Evolutionary conservation across 345 rosid genomes (phyloP), one percentile per base, ranked within the genome.

Genomic region (Salix koriyanagi): DNA sequence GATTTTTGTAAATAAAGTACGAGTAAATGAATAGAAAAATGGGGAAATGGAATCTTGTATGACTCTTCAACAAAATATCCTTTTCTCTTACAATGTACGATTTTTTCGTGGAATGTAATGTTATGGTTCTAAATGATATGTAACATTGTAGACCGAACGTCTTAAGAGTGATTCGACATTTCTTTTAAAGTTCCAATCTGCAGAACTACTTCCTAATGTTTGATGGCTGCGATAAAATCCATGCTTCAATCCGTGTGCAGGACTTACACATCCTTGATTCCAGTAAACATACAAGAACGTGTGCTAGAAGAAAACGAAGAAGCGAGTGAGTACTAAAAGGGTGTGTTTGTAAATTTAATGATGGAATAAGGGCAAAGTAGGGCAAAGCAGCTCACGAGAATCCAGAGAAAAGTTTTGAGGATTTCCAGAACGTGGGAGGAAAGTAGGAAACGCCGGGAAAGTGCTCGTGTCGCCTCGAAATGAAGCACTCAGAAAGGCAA

Each of bases 401-500:
- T 86, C 92, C 84, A 88, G 80, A 86, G 85, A 81, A 75, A 79
- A 62, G 75, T n/a, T 52, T 83, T 83, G 87, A 84, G 88, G 81
- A 84, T 88, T 84, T 90, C 89, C 77, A 87, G 72, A 87, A 74
- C 80, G 85, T 90, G 89, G 94, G 97, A 93, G 90, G 90, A 93
- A 89, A 88, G 94, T 94, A 93, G 90, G 90, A 93, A 89, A 88
- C 94, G 88, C 94, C 91, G 91, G 96, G 89, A 91, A 93, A 91
- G 94, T 91, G 94, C 91, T 86, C 97, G 93, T 88, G 98, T 90
- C 93, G 87, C 93, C 97, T 91, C 90, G 97, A 87, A 81, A 82
- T 77, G 65, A 77, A 70, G 72, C 79, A 50, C 58, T 72, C 56
- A 52, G 71, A 81, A 81, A 81, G 82, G 82, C 66, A 74, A 65